These are phyloP conservation scores for Hapsidospora chrysogenum DNA, from an alignment of 495 filamentous ascomycete species.

Conservation along the genomic window DNA sequence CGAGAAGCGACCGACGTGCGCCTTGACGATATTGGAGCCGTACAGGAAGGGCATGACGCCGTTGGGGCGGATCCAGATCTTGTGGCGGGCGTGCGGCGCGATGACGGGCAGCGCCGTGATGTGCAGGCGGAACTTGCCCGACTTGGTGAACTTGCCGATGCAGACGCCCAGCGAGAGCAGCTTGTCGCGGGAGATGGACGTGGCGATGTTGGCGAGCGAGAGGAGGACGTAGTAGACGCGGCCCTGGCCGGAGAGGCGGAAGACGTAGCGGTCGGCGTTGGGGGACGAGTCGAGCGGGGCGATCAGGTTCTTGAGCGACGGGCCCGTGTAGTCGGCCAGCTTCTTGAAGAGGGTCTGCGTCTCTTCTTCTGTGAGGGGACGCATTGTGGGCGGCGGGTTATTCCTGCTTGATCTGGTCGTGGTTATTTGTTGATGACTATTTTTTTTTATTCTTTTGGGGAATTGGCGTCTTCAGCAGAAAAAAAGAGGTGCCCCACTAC, in stretches of 20 bases:
- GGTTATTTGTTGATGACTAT: too few relatives aligned
- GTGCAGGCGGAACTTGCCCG: constrained; percentile 72
- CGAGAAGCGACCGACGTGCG: constrained; percentile 75
- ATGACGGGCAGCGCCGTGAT: constrained; percentile 76
- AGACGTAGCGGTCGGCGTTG: constrained; percentile 59
- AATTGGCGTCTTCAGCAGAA: too few relatives aligned
- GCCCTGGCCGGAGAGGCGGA: constrained; percentile 54
- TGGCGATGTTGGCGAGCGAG: constrained; percentile 79
- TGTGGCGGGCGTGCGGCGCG: constrained; percentile 75
- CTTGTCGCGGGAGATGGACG: constrained; percentile 57
- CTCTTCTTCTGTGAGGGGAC: constrained; percentile 57
- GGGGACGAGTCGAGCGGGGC: constrained; percentile 46
- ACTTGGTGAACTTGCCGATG: constrained; percentile 82
- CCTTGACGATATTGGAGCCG: constrained; percentile 77
- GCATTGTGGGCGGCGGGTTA: constrained; percentile 31
- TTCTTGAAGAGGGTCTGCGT: constrained; percentile 63
- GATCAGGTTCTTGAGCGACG: constrained; percentile 64
- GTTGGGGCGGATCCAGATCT: constrained; percentile 89
- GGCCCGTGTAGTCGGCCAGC: constrained; percentile 69
- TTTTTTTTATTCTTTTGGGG: too few relatives aligned
- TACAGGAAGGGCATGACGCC: constrained; percentile 93
- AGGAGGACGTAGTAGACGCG: constrained; percentile 83
- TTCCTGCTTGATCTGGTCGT: background rate
- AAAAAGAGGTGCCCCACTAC: too few relatives aligned
- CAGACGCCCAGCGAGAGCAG: constrained; percentile 77